A percentile compares a stretch with the other conserved stretches of the same genome.
Conservation (phyloP, 306 rosid genomes). For the Abrus precatorius region DNA sequence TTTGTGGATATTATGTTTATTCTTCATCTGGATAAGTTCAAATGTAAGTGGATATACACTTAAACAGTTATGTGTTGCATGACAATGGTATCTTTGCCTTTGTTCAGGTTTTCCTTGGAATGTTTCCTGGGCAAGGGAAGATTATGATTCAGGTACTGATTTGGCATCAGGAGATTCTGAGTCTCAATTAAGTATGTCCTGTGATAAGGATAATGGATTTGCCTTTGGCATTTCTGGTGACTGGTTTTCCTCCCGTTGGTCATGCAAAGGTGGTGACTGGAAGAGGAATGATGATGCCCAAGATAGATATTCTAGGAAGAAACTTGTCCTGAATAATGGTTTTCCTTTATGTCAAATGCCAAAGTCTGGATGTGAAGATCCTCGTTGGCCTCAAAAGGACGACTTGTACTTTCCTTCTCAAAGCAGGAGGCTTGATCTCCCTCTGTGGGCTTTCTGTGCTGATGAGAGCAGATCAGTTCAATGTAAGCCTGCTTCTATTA, state of each 20-base stretch:
- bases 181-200: slow-evolving; percentile 52
- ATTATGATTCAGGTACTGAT: slow-evolving; percentile 59
- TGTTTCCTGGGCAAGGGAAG: slow-evolving; percentile 51
- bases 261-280: slow-evolving; percentile 99
- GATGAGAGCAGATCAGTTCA: slow-evolving; percentile 73
- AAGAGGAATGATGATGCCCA: slow-evolving; percentile 87
- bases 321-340: slow-evolving; percentile 85
- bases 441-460: slow-evolving; percentile 87
- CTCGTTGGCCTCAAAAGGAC: slow-evolving; percentile 91
- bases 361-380: slow-evolving; percentile 92
- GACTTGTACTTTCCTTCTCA: slow-evolving; percentile 92
- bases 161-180: slow-evolving; percentile 58
- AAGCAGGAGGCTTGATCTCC: slow-evolving; percentile 85
- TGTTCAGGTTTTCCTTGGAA: slow-evolving; percentile 71
- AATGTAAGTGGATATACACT: slow-evolving; percentile 32
- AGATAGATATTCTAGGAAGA: slow-evolving; percentile 80
- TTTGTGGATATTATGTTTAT: slow-evolving; percentile 34
- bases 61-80: slow-evolving; percentile 33
- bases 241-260: slow-evolving; percentile 87
- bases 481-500: slow-evolving; percentile 62
- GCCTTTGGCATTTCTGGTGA: slow-evolving; percentile 63
- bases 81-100: slow-evolving; percentile 10
- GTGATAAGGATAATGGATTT: slow-evolving; percentile 67
- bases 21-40: slow-evolving; percentile 16
- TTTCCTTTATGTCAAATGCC: slow-evolving; percentile 88